These are phyloP conservation scores for Thinopyrum elongatum DNA, from an alignment of 176 grass and related monocot genomes.

Conservation along the genomic window DNA sequence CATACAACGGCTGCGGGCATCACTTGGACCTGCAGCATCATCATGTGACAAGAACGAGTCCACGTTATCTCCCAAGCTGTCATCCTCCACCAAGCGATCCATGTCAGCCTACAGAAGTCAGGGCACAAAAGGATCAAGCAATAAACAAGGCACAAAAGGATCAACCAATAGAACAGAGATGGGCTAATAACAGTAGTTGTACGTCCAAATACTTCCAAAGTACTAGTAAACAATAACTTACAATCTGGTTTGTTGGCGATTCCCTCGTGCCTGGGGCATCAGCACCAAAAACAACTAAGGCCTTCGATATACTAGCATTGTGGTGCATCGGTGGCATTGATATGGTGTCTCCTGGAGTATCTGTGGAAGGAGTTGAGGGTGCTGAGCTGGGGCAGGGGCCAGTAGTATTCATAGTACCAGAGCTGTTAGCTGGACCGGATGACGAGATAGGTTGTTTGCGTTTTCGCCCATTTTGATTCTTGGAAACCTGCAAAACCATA, in stretches of 20 bases:
- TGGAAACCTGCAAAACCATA: conserved; percentile 50
- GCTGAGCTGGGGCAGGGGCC: conserved; percentile 79
- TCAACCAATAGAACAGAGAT: not conserved
- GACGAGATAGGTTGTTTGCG: conserved; percentile 76
- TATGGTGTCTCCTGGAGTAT: conserved; percentile 77
- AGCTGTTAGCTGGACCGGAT: conserved; percentile 75
- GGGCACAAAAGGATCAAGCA: conserved; percentile 8
- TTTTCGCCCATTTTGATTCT: conserved; percentile 64
- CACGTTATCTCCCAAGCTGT: conserved; percentile 74
- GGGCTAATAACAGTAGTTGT: not conserved
- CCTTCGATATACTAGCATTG: conserved; percentile 50
- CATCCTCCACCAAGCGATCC: conserved; percentile 80
- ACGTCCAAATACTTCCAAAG: not conserved
- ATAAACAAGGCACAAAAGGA: conserved; percentile 8
- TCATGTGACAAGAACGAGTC: conserved; percentile 84
- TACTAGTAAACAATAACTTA: conserved; percentile 40
- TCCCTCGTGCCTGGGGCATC: conserved; percentile 45
- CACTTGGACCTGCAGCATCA: conserved; percentile 60
- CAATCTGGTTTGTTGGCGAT: conserved; percentile 70
- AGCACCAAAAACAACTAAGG: conserved; percentile 46
- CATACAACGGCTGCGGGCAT: conserved; percentile 46
- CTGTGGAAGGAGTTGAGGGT: conserved; percentile 87
- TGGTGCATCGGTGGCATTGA: conserved; percentile 57
- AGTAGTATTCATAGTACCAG: conserved; percentile 79
- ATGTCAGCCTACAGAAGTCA: conserved; percentile 63